These are phyloP conservation scores for Vaccinium vitisidaea DNA, from an alignment of 148 eudicot species.

Conservation along the genomic window DNA sequence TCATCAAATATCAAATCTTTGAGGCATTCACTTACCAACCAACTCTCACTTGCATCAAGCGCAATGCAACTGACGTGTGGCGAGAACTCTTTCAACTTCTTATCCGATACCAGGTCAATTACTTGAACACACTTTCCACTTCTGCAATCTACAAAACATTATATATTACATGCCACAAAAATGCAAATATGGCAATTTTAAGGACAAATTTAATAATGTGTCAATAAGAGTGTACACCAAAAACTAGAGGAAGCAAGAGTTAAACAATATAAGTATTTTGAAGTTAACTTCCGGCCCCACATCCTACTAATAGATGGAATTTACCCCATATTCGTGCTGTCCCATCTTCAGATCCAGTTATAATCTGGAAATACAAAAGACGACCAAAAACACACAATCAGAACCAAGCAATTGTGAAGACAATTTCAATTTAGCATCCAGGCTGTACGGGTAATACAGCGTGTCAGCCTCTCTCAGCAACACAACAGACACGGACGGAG, in stretches of 20 bases:
- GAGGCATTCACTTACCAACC: slow-evolving; percentile 72
- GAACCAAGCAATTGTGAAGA: neutral
- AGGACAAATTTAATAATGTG: neutral
- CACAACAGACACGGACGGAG: neutral
- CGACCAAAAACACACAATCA: neutral
- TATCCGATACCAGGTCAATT: slow-evolving; percentile 51
- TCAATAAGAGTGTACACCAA: neutral
- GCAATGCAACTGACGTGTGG: slow-evolving; percentile 75
- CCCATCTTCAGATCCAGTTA: slow-evolving; percentile 98
- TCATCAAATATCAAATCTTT: neutral
- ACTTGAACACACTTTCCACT: slow-evolving; percentile 79
- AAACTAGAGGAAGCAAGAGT: neutral
- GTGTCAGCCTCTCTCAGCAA: neutral
- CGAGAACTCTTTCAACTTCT: slow-evolving; percentile 37
- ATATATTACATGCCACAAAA: slow-evolving; percentile 6
- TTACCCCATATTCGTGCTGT: slow-evolving; percentile 95
- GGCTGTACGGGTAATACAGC: neutral
- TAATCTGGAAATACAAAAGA: slow-evolving; percentile 41
- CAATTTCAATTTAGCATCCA: neutral
- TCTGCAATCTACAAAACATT: slow-evolving; percentile 53
- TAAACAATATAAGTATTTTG: neutral
- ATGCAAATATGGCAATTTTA: neutral
- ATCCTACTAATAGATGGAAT: neutral
- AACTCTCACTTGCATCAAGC: slow-evolving; percentile 92
- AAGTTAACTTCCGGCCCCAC: neutral